Evolutionary conservation across 2,329 filamentous ascomycete species (phyloP).

Genomic region (Trichophyton benhamiae): DNA sequence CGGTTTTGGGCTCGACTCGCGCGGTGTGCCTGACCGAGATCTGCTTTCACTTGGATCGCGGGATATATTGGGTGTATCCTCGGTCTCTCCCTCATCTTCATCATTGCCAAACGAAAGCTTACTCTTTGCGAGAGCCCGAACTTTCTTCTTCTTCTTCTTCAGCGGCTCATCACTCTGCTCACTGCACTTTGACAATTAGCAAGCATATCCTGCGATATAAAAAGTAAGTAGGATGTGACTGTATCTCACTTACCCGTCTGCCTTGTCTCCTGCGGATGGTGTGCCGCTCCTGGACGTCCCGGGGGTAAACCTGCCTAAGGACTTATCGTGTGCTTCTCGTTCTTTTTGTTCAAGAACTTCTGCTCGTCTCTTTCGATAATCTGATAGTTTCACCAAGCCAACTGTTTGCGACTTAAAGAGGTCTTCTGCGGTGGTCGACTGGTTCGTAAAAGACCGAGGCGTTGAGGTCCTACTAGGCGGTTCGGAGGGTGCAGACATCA

Average conservation of each 20-base stretch:
- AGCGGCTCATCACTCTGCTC: slow-evolving; percentile 37
- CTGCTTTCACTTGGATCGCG: slow-evolving; percentile 26
- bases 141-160: slow-evolving; percentile 49
- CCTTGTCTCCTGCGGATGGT: slow-evolving; percentile 33
- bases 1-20: slow-evolving; percentile 21
- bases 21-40: slow-evolving; percentile 27
- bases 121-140: slow-evolving; percentile 41
- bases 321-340: slow-evolving; percentile 58
- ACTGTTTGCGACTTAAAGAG: slow-evolving; percentile 76
- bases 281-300: slow-evolving; percentile 41
- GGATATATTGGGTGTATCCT: slow-evolving; percentile 26
- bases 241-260: slow-evolving; percentile 45
- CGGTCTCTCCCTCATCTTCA: slow-evolving; percentile 46
- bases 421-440: slow-evolving; percentile 66
- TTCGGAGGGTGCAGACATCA: slow-evolving; percentile 21
- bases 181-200: slow-evolving; percentile 48
- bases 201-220: background rate
- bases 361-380: slow-evolving; percentile 90
- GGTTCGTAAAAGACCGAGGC: slow-evolving; percentile 53
- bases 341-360: slow-evolving; percentile 89
- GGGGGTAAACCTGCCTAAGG: slow-evolving; percentile 33
- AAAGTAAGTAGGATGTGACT: background rate
- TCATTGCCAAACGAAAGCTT: slow-evolving; percentile 50
- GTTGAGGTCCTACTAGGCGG: slow-evolving; percentile 32
- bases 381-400: slow-evolving; percentile 78